Evolutionary conservation across 768 basidiomycete species (phyloP).

Genomic region (Cystobasidium onofrii): DNA sequence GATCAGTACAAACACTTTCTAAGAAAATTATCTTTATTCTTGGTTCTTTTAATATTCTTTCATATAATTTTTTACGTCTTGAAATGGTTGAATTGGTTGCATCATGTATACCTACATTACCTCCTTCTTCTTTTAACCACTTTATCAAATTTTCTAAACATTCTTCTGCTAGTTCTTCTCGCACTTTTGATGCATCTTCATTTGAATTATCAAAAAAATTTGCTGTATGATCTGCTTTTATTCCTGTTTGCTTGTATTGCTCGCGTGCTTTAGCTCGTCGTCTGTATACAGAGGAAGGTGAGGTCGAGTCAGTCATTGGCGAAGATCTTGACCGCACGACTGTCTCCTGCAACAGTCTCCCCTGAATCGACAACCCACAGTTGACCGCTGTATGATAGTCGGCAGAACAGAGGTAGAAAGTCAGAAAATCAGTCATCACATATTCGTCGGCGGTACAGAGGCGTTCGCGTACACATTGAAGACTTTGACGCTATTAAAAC

Average conservation of each 20-base stretch:
- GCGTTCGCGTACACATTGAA: slow-evolving; percentile 98
- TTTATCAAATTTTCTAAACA: slow-evolving; percentile 88
- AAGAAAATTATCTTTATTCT: slow-evolving; percentile 84
- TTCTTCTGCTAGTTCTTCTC: slow-evolving; percentile 79
- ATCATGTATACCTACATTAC: slow-evolving; percentile 98
- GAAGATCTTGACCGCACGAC: no score
- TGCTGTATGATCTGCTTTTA: slow-evolving; percentile 83
- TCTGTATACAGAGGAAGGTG: background rate
- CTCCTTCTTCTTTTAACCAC: slow-evolving; percentile 82
- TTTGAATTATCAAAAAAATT: slow-evolving; percentile 84
- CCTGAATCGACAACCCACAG: background rate
- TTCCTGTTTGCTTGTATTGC: slow-evolving; percentile 70
- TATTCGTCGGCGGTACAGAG: no score
- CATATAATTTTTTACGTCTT: slow-evolving; percentile 68
- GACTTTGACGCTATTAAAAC: slow-evolving; percentile 53
- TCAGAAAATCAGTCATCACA: no score
- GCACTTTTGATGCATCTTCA: slow-evolving; percentile 60
- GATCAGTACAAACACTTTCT: slow-evolving; percentile 90
- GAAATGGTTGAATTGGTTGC: slow-evolving; percentile 37
- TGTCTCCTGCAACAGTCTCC: no score
- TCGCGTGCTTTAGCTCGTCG: slow-evolving; percentile 58
- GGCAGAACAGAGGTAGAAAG: slow-evolving; percentile 44
- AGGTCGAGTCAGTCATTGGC: no score
- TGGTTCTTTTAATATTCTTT: slow-evolving; percentile 74
- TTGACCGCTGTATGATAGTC: background rate